Conservation (phyloP, 805 yeast species). For the Tetrapisispora pingtungensis region DNA sequence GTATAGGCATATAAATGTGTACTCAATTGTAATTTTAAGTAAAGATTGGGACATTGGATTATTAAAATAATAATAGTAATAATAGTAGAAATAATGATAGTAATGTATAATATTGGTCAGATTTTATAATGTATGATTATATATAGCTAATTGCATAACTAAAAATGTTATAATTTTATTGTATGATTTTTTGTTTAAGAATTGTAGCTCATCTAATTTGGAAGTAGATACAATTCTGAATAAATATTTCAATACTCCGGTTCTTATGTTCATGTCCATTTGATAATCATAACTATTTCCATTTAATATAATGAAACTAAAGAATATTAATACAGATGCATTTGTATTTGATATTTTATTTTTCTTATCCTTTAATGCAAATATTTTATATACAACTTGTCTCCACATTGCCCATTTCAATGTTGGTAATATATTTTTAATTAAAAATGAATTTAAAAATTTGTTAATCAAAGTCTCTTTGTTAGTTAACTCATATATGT, state of each 20-base stretch:
- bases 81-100: background rate
- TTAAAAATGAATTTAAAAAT: constrained; percentile 15
- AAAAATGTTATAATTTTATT: constrained; percentile 8
- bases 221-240: constrained; percentile 7
- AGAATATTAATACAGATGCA: constrained; percentile 12
- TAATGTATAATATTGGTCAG: too few species aligned
- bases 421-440: constrained; percentile 15
- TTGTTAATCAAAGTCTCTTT: constrained; percentile 13
- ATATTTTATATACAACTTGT: constrained; percentile 8
- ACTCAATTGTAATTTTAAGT: background rate
- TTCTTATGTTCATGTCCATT: constrained; percentile 13
- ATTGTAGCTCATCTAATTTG: background rate
- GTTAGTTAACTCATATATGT: constrained; percentile 15
- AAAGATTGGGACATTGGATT: background rate
- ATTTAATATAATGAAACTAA: constrained; percentile 16
- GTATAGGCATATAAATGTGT: background rate
- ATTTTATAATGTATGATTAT: constrained; percentile 2
- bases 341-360: constrained; percentile 1
- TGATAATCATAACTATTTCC: constrained; percentile 5
- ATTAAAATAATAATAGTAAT: background rate
- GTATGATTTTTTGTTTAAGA: background rate
- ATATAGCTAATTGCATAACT: constrained; percentile 12
- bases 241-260: constrained; percentile 14
- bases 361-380: constrained; percentile 4
- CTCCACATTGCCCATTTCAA: constrained; percentile 25